phyloP scores from a whole-genome alignment of 805 yeast species.

The Myxozyma monticola region DNA sequence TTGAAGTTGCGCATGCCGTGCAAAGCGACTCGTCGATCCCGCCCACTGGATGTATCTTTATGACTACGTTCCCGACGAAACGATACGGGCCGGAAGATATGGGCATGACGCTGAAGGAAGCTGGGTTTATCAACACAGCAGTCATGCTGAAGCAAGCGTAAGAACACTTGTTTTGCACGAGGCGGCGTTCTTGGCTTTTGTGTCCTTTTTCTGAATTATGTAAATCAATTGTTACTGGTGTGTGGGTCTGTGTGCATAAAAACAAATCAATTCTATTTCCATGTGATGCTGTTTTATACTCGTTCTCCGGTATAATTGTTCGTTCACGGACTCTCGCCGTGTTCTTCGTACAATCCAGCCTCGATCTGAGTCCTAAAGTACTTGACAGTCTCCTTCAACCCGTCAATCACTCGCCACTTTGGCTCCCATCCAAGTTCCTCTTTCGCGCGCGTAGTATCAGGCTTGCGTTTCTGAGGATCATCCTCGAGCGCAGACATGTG shows the following conservation, averaged over 20 bases:
- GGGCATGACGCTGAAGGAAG: constrained; percentile 35
- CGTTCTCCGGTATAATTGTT: no score
- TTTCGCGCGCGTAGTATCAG: constrained; percentile 33
- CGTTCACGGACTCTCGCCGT: no score
- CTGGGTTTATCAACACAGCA: constrained; percentile 38
- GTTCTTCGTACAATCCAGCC: constrained; percentile 4
- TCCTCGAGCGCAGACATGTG: constrained; percentile 31
- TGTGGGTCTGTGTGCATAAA: no score
- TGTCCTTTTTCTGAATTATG: no score
- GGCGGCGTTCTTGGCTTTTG: no score
- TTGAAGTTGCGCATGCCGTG: constrained; percentile 35
- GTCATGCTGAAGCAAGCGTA: constrained; percentile 30
- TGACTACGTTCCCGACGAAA: constrained; percentile 39
- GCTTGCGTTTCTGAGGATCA: constrained; percentile 34
- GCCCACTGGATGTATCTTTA: constrained; percentile 31
- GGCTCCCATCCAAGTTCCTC: constrained; percentile 33
- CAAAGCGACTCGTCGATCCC: constrained; percentile 31
- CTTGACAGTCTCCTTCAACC: constrained; percentile 32
- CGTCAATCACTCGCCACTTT: constrained; percentile 32
- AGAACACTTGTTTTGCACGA: neutral
- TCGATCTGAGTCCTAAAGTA: constrained; percentile 32
- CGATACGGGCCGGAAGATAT: constrained; percentile 31
- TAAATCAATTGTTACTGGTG: no score
- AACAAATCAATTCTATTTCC: no score
- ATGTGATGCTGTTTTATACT: no score